Conservation (phyloP, 2,329 filamentous ascomycete species). For the Phoma sp. region DNA sequence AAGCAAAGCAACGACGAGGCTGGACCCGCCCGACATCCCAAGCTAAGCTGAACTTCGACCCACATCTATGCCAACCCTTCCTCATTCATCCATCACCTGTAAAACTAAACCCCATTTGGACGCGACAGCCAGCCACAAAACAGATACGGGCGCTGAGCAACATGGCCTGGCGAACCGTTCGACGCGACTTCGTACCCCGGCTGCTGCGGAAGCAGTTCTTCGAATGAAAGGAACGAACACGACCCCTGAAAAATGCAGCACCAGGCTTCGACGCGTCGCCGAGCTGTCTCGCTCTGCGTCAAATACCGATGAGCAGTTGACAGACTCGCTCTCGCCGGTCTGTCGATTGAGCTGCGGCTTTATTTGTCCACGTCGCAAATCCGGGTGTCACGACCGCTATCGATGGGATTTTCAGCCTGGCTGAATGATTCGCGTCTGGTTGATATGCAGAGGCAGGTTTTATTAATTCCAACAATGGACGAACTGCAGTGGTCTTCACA, state of each 20-base stretch:
- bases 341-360: neutral
- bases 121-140: constrained; percentile 16
- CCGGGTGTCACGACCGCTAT: no score
- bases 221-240: neutral
- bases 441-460: no score
- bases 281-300: neutral
- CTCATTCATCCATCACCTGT: constrained; percentile 1
- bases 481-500: no score
- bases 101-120: neutral
- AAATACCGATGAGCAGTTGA: neutral
- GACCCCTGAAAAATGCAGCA: neutral
- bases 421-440: neutral
- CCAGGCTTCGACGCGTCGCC: neutral
- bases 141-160: constrained; percentile 1
- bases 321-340: neutral
- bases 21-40: neutral
- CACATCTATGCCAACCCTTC: neutral
- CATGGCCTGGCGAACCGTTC: constrained; percentile 3
- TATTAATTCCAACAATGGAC: no score
- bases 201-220: neutral
- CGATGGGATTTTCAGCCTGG: neutral
- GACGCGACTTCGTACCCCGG: neutral
- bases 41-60: constrained; percentile 3
- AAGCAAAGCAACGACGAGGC: constrained; percentile 1
- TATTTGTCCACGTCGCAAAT: no score